Evolutionary conservation across 495 filamentous ascomycete species (phyloP).

Genomic region (Penicillium flavigenum): DNA sequence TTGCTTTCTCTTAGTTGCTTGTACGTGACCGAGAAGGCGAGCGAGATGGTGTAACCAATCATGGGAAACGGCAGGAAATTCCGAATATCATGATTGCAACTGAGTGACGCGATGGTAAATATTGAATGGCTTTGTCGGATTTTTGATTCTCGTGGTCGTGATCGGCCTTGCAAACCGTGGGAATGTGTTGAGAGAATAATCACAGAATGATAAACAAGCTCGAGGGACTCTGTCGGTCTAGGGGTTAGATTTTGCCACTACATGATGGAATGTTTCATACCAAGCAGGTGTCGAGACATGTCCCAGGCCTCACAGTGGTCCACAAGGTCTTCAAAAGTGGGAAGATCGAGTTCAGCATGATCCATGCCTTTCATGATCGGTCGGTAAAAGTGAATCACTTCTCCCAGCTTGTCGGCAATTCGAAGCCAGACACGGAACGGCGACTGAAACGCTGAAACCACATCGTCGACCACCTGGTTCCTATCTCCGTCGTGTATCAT

Average conservation of each 20-base stretch:
- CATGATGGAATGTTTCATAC: conserved; percentile 8
- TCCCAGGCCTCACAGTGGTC: conserved; percentile 16
- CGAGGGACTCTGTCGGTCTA: conserved; percentile 17
- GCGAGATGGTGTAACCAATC: conserved; percentile 24
- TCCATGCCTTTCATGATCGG: conserved; percentile 34
- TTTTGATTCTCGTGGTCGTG: conserved; percentile 13
- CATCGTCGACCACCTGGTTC: conserved; percentile 29
- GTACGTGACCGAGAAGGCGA: conserved; percentile 29
- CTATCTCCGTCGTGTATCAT: conserved; percentile 62
- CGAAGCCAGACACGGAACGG: conserved; percentile 46
- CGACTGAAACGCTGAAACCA: conserved; percentile 21
- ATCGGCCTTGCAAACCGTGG: conserved; percentile 22
- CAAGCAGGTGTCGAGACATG: conserved; percentile 6
- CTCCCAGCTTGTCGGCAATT: conserved; percentile 50
- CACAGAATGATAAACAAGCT: conserved; percentile 24
- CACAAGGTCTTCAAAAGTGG: conserved; percentile 59
- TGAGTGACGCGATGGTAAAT: conserved; percentile 18
- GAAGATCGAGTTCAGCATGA: conserved; percentile 50
- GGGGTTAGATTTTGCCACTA: conserved; percentile 1
- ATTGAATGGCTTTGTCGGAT: conserved; percentile 25
- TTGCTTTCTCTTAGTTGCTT: conserved; percentile 21
- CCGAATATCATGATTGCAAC: conserved; percentile 12
- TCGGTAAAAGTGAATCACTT: conserved; percentile 60
- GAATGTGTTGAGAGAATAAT: conserved; percentile 24
- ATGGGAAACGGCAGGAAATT: conserved; percentile 22